Base-by-base conservation (phyloP, 495 filamentous ascomycete species). In the Poronia punctata region DNA sequence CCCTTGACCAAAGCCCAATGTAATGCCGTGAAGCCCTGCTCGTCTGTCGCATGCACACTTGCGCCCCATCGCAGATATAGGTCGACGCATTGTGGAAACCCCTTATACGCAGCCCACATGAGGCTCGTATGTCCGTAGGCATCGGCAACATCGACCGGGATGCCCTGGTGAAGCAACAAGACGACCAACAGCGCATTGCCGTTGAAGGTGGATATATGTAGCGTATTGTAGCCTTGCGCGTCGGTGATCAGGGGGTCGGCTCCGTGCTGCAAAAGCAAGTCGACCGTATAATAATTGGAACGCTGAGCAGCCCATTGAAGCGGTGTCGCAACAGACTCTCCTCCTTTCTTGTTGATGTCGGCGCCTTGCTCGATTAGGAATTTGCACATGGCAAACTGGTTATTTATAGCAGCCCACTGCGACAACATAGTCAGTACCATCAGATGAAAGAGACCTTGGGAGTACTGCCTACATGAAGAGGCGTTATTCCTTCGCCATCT, bases 71-170 rank as follows among this genome's bases (percentile, higher is more conserved):
- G 80, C 40, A 98, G 62, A 52, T 95, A 92, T 16, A 96, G 63
- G 59, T 97, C 93, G 31, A 98, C 93, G 53, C 84, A 92, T 16
- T 80, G 80, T 0, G 88, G 83, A 57, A 77, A 94, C 14, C 93
- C 93, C 57, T 97, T 98, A 64, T 98, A 98, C 20, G 89, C 89
- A 17, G 93, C 86, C 92, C 92, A 98, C 92, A 98, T 98, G 37
- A 98, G 66, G 25, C 79, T 80, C 1, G 93, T 97, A 62, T 98
- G 93, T 8, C 86, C 84, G 52, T 85, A 84, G 37, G 83, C 72
- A 64, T 98, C 92, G 23, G 80, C 72, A 12, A 87, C 83, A 57
- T 98, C 92, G 42, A 98, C 82, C 9, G 88, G 84, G 27, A 98
- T 88, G 50, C 88, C 86, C 52, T 95, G 86, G 62, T 97, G 92